Conservation (phyloP, 129 eudicot genomes). For the Deinandra increscens region DNA sequence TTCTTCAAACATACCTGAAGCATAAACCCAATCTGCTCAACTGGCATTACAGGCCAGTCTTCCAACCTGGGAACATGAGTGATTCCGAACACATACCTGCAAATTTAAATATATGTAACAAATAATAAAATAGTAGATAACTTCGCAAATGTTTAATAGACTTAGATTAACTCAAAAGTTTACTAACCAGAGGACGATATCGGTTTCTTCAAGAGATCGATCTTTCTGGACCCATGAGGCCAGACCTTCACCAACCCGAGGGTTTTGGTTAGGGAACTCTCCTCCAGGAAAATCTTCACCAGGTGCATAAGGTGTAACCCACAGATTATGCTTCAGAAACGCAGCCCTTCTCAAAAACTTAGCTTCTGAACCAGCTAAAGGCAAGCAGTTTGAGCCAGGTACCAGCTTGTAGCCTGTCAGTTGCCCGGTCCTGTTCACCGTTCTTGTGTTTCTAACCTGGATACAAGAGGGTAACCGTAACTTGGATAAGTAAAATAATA, state of each 20-base stretch:
- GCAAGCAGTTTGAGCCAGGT: slow-evolving; percentile 91
- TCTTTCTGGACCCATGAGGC: slow-evolving; percentile 84
- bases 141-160: not conserved
- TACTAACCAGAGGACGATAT: slow-evolving; percentile 82
- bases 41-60: slow-evolving; percentile 99
- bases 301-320: slow-evolving; percentile 78
- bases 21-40: slow-evolving; percentile 81
- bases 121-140: not conserved
- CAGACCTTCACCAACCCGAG: slow-evolving; percentile 91
- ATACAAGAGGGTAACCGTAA: not conserved
- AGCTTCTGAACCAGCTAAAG: slow-evolving; percentile 89
- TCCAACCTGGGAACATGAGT: slow-evolving; percentile 95
- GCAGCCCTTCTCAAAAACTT: slow-evolving; percentile 88
- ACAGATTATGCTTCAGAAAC: slow-evolving; percentile 80
- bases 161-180: not conserved
- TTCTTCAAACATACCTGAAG: slow-evolving; percentile 59
- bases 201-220: slow-evolving; percentile 79
- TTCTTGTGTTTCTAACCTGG: slow-evolving; percentile 78
- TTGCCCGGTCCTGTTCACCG: slow-evolving; percentile 83
- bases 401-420: slow-evolving; percentile 88
- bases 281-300: slow-evolving; percentile 91
- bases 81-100: slow-evolving; percentile 86
- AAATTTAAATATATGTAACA: not conserved
- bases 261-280: slow-evolving; percentile 93
- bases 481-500: not conserved